Conservation (phyloP, 1,284 basidiomycete genomes). For the Sutorius eximius region DNA sequence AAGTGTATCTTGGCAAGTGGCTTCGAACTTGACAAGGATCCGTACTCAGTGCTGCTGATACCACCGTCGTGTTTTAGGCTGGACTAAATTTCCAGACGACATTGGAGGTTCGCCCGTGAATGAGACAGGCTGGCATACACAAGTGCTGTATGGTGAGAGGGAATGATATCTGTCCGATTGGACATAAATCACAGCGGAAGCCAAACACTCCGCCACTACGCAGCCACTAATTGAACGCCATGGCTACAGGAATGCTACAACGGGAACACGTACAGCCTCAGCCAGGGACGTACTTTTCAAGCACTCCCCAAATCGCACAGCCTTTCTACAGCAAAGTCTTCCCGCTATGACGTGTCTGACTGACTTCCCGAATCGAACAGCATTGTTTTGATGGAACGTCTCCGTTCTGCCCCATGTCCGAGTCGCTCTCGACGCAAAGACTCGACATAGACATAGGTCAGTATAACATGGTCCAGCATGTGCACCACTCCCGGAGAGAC, state of each 20-base stretch:
- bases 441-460: conserved; percentile 30
- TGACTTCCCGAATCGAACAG: not conserved
- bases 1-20: no score
- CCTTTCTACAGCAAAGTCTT: not conserved
- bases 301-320: not conserved
- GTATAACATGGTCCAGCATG: conserved; percentile 29
- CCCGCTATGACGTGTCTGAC: not conserved
- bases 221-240: no score
- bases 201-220: not conserved
- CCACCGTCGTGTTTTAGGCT: no score
- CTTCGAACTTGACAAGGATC: no score
- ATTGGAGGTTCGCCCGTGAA: no score
- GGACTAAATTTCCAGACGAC: no score
- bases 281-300: not conserved
- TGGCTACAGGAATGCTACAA: not conserved
- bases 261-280: not conserved
- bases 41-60: no score
- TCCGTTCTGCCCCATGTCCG: conserved; percentile 7
- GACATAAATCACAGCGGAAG: not conserved
- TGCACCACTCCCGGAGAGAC: conserved; percentile 14
- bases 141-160: no score
- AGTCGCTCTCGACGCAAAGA: conserved; percentile 24
- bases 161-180: no score
- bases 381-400: not conserved
- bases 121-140: no score